These are phyloP conservation scores for Malassezia sp. DNA, from an alignment of 1,284 basidiomycete genomes.

Conservation along the genomic window DNA sequence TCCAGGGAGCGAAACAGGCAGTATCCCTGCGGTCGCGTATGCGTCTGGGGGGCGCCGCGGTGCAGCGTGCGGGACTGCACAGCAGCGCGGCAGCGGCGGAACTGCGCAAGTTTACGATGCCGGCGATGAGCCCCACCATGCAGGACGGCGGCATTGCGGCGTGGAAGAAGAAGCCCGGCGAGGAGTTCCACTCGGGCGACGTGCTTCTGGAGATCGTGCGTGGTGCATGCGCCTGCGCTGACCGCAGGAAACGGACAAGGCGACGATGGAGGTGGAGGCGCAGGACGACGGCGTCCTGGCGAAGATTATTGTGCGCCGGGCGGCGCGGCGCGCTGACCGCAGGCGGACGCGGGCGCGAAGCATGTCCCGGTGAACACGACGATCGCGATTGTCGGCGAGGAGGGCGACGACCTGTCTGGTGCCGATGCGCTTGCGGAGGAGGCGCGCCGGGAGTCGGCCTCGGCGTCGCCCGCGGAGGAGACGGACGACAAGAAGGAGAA, in stretches of 20 bases:
- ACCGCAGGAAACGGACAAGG: slow-evolving; percentile 93
- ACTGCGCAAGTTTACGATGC: slow-evolving; percentile 85
- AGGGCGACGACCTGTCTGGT: slow-evolving; percentile 79
- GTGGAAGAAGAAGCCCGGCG: slow-evolving; percentile 96
- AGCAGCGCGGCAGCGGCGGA: slow-evolving; percentile 60
- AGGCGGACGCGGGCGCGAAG: slow-evolving; percentile 76
- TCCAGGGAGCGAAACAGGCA: slow-evolving; percentile 5
- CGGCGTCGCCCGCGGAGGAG: slow-evolving; percentile 29
- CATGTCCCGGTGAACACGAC: slow-evolving; percentile 69
- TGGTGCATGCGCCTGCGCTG: slow-evolving; percentile 12
- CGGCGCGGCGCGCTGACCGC: slow-evolving; percentile 54
- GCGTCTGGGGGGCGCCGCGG: not conserved
- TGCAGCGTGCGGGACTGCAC: slow-evolving; percentile 14
- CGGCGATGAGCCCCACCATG: slow-evolving; percentile 98
- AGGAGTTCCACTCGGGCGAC: slow-evolving; percentile 75
- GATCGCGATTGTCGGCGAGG: slow-evolving; percentile 83
- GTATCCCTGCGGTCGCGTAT: not conserved
- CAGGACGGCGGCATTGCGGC: slow-evolving; percentile 92
- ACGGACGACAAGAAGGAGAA: slow-evolving; percentile 19
- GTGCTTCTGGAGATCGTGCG: slow-evolving; percentile 86
- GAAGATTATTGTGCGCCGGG: slow-evolving; percentile 67
- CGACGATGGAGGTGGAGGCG: slow-evolving; percentile 96
- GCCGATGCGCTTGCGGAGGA: slow-evolving; percentile 66
- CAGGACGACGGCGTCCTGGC: slow-evolving; percentile 90
- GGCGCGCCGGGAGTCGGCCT: slow-evolving; percentile 35